Evolutionary conservation across 345 rosid genomes (phyloP), one percentile per base, ranked within the genome.

Genomic region (Brassica carinata): DNA sequence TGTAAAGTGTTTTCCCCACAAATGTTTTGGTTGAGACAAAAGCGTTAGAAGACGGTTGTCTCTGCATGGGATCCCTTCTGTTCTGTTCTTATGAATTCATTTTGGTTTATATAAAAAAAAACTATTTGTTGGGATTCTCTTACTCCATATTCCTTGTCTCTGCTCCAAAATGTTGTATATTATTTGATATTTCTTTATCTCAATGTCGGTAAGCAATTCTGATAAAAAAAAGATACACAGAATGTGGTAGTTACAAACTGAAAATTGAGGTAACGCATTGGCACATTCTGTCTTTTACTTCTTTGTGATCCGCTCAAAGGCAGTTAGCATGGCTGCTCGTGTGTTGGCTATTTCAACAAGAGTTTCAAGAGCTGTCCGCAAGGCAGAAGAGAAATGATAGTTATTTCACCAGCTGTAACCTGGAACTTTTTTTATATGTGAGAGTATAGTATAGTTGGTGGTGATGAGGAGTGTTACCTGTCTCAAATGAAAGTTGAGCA

Each of bases 401-500:
- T 10, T 6, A 4, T 1, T 67, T 53, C 31, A 29, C 31, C 31
- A 58, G 48, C 17, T 70, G 59, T 1, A 15, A 69, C n/a, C 0
- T 29, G 40, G 66, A 67, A 68, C 7, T n/a, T n/a, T 23, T n/a
- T 27, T 26, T 33, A 0, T 34, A 43, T 61, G 79, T 57, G 82
- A 53, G 11, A 8, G 10, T 55, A 45, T 51, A 8, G 10, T 55
- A 45, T 51, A 5, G 7, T 58, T 62, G 66, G 66, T 71, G 51
- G 59, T 69, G 23, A 75, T 77, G 26, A 63, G 17, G 33, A 45
- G 10, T 36, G 26, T 74, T 64, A 96, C 99, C 98, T 86, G 88
- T 85, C 83, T 92, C 99, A 79, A 96, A 96, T 40, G 99, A 89
- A 71, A 88, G 73, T 83, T 96, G 99, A 27, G 96, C 81, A 18